Base-by-base conservation (phyloP, 179 eudicot genomes). In the Beta macrorhiza region DNA sequence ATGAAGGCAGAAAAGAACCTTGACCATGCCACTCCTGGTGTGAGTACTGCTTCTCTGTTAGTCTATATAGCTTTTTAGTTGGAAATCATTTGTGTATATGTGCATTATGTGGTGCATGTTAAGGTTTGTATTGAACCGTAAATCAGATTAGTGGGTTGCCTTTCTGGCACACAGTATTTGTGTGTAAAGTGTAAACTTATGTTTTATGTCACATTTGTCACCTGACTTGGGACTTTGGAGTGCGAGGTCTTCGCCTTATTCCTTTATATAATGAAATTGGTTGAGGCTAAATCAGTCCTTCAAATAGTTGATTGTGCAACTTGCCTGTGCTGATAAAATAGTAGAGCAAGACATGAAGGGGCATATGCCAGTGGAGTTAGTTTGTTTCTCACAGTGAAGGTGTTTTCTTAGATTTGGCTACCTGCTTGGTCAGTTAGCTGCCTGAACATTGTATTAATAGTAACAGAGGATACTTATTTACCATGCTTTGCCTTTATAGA, bases 21-120 rank as follows among this genome's bases (percentile, higher is more conserved):
- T 62, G 99, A 97, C 82, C 99, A 92, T 80, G 97, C 97, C 20
- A 97, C 97, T 82, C 94, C 99, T 82, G 98, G 98, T 87, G 99
- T 94, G 85, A 90, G 99, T 92, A 78, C 16, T 58, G 57, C 70
- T 65, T 47, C 70, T 42, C 4, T 42, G 76, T 58, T 78, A 52
- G 16, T 79, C 53, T 61, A 53, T 61, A 53, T 71, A 56, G 42
- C 67, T 63, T 59, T 13, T 58, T 59, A 63, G 65, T 29, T 58
- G 47, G 29, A 62, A 55, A n/a, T 25, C 20, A n/a, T 78, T 52
- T 22, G 47, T 64, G 37, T 58, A 17, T 9, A 37, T 67, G 9
- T 53, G n/a, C 8, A 19, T 13, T 68, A 25, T 80, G 73, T n/a
- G 47, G 22, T 68, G 55, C 22, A 44, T 49, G 57, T 19, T 7